These are phyloP conservation scores for Camellia granthamiana DNA, from an alignment of 148 eudicot genomes.

Conservation along the genomic window DNA sequence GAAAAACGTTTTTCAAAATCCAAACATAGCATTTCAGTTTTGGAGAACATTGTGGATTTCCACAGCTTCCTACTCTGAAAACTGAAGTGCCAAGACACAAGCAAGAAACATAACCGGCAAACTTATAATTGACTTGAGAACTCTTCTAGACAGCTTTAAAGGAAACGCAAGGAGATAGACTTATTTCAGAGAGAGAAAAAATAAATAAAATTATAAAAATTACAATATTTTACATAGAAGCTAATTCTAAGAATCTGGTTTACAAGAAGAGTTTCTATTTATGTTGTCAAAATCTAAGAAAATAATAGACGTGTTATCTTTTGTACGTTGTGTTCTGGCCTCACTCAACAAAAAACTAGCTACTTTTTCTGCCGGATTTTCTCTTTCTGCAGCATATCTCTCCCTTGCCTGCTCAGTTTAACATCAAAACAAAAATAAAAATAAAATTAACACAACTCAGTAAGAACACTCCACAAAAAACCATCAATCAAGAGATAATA, in stretches of 20 bases:
- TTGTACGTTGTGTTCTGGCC: constrained; percentile 86
- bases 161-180: background rate
- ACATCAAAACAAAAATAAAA: too few relatives aligned
- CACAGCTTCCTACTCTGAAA: too few relatives aligned
- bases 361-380: constrained; percentile 59
- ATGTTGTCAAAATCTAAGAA: constrained; percentile 69
- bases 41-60: too few relatives aligned
- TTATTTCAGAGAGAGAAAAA: background rate
- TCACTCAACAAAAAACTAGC: constrained; percentile 69
- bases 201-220: constrained; percentile 4
- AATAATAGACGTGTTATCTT: constrained; percentile 89
- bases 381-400: constrained; percentile 33
- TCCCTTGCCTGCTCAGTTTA: constrained; percentile 57
- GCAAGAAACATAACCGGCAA: too few relatives aligned
- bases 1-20: too few relatives aligned
- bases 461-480: too few relatives aligned
- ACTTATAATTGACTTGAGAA: too few relatives aligned
- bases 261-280: constrained; percentile 43
- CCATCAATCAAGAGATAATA: constrained; percentile 18
- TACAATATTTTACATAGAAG: constrained; percentile 3
- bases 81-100: too few relatives aligned
- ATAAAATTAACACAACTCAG: too few relatives aligned
- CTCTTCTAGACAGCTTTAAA: too few relatives aligned
- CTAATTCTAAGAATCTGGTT: constrained; percentile 45
- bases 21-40: too few relatives aligned